Conservation (phyloP, 129 eudicot species). For the Arctium lappa region DNA sequence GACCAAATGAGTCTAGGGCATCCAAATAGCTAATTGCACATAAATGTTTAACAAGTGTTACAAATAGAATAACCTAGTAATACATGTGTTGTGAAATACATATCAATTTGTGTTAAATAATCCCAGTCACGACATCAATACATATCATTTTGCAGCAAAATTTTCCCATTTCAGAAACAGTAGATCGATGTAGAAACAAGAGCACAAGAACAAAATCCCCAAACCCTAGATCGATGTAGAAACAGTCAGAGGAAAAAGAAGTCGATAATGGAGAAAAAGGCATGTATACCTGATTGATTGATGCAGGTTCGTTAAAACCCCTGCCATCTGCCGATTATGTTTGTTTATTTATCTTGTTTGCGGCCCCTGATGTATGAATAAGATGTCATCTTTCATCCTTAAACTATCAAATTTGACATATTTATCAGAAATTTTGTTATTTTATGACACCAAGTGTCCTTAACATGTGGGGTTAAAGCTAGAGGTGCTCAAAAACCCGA, state of each 20-base stretch:
- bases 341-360: not conserved
- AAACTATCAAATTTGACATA: not conserved
- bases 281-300: no score
- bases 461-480: not conserved
- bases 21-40: conserved; percentile 12
- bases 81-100: not conserved
- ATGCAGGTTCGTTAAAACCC: not conserved
- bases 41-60: not conserved
- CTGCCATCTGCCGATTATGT: not conserved
- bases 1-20: conserved; percentile 12
- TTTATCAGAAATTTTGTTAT: not conserved
- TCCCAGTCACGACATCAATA: not conserved
- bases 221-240: no score
- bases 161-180: no score
- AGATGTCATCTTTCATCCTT: not conserved
- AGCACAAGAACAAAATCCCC: no score
- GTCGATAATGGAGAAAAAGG: no score
- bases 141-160: no score
- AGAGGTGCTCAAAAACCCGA: no score
- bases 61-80: no score
- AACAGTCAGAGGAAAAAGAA: no score
- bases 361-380: not conserved
- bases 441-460: not conserved
- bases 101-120: not conserved
- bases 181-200: no score